These are phyloP conservation scores for Pseudozyma sp. DNA, from an alignment of 1,284 basidiomycete genomes.

Conservation along the genomic window DNA sequence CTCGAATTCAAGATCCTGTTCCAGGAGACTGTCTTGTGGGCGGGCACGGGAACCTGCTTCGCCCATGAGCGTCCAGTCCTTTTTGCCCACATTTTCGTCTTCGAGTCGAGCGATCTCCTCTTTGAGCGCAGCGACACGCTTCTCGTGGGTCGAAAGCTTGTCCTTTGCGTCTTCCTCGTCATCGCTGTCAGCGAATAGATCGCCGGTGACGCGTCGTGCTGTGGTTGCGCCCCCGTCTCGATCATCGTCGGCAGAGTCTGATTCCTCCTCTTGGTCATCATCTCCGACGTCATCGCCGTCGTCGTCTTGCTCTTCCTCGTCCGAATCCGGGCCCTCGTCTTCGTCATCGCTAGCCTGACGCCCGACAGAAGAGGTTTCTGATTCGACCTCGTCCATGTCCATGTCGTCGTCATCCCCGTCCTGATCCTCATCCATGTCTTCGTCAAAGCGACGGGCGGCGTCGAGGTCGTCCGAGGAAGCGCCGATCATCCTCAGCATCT, in stretches of 20 bases:
- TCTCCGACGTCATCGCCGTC: slow-evolving; percentile 57
- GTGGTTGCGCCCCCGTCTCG: slow-evolving; percentile 66
- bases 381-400: slow-evolving; percentile 54
- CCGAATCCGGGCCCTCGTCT: slow-evolving; percentile 44
- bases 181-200: slow-evolving; percentile 73
- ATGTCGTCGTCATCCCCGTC: slow-evolving; percentile 69
- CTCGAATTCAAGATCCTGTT: slow-evolving; percentile 96
- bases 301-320: slow-evolving; percentile 46
- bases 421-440: slow-evolving; percentile 30
- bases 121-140: slow-evolving; percentile 71
- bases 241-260: slow-evolving; percentile 50
- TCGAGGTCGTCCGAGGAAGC: slow-evolving; percentile 24
- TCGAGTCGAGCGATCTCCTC: slow-evolving; percentile 73
- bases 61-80: slow-evolving; percentile 92
- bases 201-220: slow-evolving; percentile 72
- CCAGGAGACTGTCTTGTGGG: slow-evolving; percentile 90
- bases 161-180: slow-evolving; percentile 66
- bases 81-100: slow-evolving; percentile 72
- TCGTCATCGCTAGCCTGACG: slow-evolving; percentile 51
- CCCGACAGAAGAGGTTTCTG: slow-evolving; percentile 40
- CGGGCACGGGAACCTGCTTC: slow-evolving; percentile 85
- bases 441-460: slow-evolving; percentile 26
- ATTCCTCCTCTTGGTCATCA: slow-evolving; percentile 56
- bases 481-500: slow-evolving; percentile 41
- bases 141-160: slow-evolving; percentile 72